phyloP scores from a whole-genome alignment of 2,329 filamentous ascomycete genomes.

The Rhinocladiella similis region DNA sequence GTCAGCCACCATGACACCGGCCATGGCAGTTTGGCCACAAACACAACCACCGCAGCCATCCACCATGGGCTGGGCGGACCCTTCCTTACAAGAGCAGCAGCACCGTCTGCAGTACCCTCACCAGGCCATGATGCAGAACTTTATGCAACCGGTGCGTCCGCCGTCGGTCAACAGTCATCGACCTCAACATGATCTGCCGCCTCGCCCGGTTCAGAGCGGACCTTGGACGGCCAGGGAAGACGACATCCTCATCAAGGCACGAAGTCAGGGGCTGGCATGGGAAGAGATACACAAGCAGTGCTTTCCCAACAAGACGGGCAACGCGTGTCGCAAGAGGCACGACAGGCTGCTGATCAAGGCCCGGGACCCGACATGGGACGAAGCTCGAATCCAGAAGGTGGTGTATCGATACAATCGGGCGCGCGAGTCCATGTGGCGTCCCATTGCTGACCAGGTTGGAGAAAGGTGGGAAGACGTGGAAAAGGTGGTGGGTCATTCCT shows the following conservation, averaged over 20 bases:
- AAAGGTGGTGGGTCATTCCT: conserved; percentile 69
- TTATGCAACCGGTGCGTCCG: conserved; percentile 19
- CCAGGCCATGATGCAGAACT: conserved; percentile 20
- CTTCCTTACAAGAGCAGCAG: conserved; percentile 10
- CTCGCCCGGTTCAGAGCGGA: conserved; percentile 43
- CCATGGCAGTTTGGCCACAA: conserved; percentile 16
- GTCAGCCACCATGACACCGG: conserved; percentile 21
- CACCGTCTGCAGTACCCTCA: conserved; percentile 21
- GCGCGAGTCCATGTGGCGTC: conserved; percentile 77
- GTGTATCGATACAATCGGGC: conserved; percentile 73
- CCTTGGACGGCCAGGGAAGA: conserved; percentile 77
- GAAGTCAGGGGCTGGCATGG: conserved; percentile 79
- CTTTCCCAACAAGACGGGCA: conserved; percentile 74
- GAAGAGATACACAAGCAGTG: conserved; percentile 72
- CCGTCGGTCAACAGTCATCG: conserved; percentile 1
- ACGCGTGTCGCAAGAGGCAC: conserved; percentile 86
- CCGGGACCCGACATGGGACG: conserved; percentile 76
- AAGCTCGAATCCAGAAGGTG: conserved; percentile 70
- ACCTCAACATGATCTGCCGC: conserved; percentile 8
- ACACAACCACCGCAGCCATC: conserved; percentile 2
- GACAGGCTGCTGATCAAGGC: conserved; percentile 76
- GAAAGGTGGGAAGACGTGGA: conserved; percentile 70
- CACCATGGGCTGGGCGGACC: conserved; percentile 16
- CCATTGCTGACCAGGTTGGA: conserved; percentile 63
- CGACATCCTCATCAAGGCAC: conserved; percentile 68